Evolutionary conservation across 225 moss, liverwort and hornwort genomes (phyloP), one percentile per base, ranked within the genome.

Genomic region (Straminergon stramineum): DNA sequence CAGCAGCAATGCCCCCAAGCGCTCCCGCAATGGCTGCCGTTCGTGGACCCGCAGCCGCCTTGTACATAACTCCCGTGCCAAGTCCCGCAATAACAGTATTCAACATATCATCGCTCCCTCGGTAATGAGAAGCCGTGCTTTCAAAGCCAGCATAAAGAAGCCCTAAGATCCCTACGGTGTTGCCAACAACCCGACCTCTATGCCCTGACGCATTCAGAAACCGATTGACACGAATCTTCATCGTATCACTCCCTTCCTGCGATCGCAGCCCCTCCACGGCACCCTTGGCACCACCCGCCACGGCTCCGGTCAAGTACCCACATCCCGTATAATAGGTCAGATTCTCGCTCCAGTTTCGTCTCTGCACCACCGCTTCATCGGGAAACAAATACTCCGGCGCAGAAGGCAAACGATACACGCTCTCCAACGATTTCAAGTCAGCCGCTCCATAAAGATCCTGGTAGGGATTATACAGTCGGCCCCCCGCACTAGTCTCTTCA

Each of bases 291-390:
- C 95, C 97, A 30, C 97, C 96, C 39, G 87, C 88, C 66, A 94
- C 81, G 67, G 97, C 97, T 20, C 97, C 97, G 7, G 88, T 62
- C 84, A 96, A 88, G 65, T 97, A 97, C 17, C 96, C 97, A 57
- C 94, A 94, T 12, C 96, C 97, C 22, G 96, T 97, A 61, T 97
- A 96, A 73, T 97, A 97, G n/a, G 97, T 97, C 93, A 97, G 89
- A 90, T 97, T 97, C 90, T 97, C 97, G 83, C 96, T 97, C 97
- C 94, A 97, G 92, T 95, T 97, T n/a, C 97, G 93, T 84, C 96
- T 91, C 85, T 96, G 94, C 87, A 95, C 92, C 45, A 93, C 94
- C 35, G 95, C 96, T 68, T 97, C 97, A 65, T 97, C 97, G 18
- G 96, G 94, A 87, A 97, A 97, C 86, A 97, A 84, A 92, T 94